Base-by-base conservation (phyloP, 305 asterid genomes). In the Fraxinus sp. region DNA sequence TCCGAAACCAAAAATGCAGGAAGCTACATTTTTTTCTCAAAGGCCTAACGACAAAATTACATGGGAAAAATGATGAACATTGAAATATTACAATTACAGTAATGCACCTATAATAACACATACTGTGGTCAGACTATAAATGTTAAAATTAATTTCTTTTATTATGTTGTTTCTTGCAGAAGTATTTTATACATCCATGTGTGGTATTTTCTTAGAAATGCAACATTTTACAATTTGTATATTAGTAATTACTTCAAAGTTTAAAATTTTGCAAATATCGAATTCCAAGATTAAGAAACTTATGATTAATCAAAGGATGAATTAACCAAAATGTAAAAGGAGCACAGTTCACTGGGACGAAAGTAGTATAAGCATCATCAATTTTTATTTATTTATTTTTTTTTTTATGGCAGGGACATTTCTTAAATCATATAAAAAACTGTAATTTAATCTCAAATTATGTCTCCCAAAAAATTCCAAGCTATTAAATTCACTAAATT, bases 401-500 rank as follows among this genome's bases (percentile, higher is more conserved):
- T 5, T 35, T 35, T 35, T 35, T 55, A 55, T 55, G 26, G 22
- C 66, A n/a, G 2, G 9, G 24, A 55, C 77, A 80, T n/a, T 46
- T 75, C 30, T 78, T 14, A 59, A 70, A 79, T 55, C 71, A 77
- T 9, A 32, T 18, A 9, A 77, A 73, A 7, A 7, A 16, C 26
- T 7, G 76, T 52, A 80, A 16, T 43, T 71, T 72, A 52, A 26
- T 18, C 68, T 33, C 30, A 74, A 14, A 49, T 36, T 14, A 59
- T 73, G 28, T 35, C 66, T 79, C 75, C 37, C 33, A 72, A 28
- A 33, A 1, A 4, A 80, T 28, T 66, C 74, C 26, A 20, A 26
- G 75, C 78, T 57, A 22, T 76, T 32, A 10, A 76, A 14, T 20
- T 62, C 35, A 82, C 36, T 66, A 78, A 83, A 41, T n/a, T 49